phyloP scores from a whole-genome alignment of 2,329 filamentous ascomycete species.

The Fusarium neocosmosporiellum region DNA sequence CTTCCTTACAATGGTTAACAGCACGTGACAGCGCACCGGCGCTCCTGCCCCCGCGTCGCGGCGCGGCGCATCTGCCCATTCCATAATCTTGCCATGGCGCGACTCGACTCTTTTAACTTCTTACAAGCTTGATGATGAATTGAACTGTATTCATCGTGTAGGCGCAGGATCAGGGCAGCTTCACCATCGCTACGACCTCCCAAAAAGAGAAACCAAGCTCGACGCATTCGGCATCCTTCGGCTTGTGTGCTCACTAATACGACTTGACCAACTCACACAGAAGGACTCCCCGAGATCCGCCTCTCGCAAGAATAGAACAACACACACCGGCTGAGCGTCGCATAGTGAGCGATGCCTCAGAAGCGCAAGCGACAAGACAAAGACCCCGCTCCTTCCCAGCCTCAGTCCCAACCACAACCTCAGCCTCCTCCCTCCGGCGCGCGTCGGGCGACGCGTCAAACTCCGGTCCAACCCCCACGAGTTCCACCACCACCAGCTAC shows the following conservation, averaged over 20 bases:
- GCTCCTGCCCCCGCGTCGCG: slow-evolving; percentile 26
- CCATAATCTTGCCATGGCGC: slow-evolving; percentile 5
- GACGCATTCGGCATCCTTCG: background rate
- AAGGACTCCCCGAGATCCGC: background rate
- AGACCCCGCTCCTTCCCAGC: slow-evolving; percentile 36
- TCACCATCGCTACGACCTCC: background rate
- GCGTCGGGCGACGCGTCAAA: slow-evolving; percentile 56
- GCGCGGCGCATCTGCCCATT: slow-evolving; percentile 2
- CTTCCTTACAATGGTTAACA: background rate
- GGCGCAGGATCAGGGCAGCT: background rate
- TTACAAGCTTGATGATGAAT: background rate
- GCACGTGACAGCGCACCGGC: slow-evolving; percentile 37
- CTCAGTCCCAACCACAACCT: slow-evolving; percentile 10
- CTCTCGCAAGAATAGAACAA: background rate
- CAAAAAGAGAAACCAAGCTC: background rate
- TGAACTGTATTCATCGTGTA: background rate
- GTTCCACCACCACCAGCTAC: slow-evolving; percentile 32
- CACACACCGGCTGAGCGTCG: slow-evolving; percentile 20
- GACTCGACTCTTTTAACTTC: slow-evolving; percentile 4
- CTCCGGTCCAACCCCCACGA: slow-evolving; percentile 46
- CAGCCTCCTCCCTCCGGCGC: slow-evolving; percentile 39
- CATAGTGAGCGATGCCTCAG: slow-evolving; percentile 48
- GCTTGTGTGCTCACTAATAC: background rate
- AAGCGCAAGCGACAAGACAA: slow-evolving; percentile 52
- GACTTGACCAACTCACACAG: background rate